phyloP scores from a whole-genome alignment of 768 basidiomycete genomes.

The Mycena filopes region DNA sequence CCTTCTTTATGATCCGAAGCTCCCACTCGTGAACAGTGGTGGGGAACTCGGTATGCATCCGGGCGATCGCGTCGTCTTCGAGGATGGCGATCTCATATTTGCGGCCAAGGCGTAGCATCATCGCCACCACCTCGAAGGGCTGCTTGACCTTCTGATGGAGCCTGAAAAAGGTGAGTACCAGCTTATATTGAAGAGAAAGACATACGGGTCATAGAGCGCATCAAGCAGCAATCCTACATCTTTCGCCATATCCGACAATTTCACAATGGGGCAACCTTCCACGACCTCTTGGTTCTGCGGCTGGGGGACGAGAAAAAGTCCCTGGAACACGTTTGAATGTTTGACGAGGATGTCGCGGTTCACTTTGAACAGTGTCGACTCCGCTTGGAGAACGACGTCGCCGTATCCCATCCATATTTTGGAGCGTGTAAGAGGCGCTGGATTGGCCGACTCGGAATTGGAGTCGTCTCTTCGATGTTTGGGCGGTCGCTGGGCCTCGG shows the following conservation, averaged over 20 bases:
- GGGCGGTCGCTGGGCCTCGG: too few relatives aligned
- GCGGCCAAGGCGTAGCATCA: slow-evolving; percentile 4
- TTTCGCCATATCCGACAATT: neutral
- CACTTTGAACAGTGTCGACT: slow-evolving; percentile 11
- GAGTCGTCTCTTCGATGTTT: too few relatives aligned
- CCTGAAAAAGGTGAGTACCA: too few relatives aligned
- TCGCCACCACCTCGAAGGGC: neutral
- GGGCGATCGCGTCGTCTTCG: neutral
- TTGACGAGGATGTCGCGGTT: slow-evolving; percentile 2
- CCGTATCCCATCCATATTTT: slow-evolving; percentile 21
- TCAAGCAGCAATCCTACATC: neutral
- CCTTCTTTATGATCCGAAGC: neutral
- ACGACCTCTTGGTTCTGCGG: neutral
- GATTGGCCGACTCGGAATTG: too few relatives aligned
- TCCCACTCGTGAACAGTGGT: neutral
- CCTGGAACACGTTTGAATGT: slow-evolving; percentile 2
- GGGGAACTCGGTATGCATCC: neutral
- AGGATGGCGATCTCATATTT: slow-evolving; percentile 8
- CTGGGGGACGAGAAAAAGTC: slow-evolving; percentile 3
- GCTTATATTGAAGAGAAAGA: too few relatives aligned
- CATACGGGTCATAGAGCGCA: slow-evolving; percentile 9
- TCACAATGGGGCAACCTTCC: slow-evolving; percentile 3
- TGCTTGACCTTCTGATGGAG: neutral
- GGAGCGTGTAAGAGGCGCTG: slow-evolving; percentile 5
- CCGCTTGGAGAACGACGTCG: slow-evolving; percentile 15